Evolutionary conservation across 2,329 filamentous ascomycete genomes (phyloP), one percentile per base, ranked within the genome.

Genomic region (Sporothrix sp.): DNA sequence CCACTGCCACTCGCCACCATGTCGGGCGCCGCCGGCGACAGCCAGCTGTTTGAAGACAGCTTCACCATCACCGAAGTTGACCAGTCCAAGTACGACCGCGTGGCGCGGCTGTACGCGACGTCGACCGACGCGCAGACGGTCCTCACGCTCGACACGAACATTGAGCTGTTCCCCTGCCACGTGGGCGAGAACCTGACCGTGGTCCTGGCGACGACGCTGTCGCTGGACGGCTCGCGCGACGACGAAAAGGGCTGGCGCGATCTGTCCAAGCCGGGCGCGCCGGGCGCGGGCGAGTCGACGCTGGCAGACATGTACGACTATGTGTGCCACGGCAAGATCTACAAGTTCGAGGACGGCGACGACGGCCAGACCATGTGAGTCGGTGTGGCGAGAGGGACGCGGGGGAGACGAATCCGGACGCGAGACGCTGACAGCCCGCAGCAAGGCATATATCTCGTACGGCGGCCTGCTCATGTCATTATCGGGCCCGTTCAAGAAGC

Each of bases 401-500:
- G 18, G 18, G 10, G 18, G 23, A n/a, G 10, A n/a, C 16, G 6
- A 6, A 42, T 8, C 27, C 3, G 25, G 13, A 25, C 9, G 25
- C 11, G 30, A 40, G n/a, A n/a, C 4, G 3, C 48, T 56, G 28
- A 44, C 53, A 38, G 35, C 38, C 11, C 9, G 20, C 59, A 97
- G 91, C 65, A 94, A 95, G 66, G 87, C 89, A 25, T 98, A 91
- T 68, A 78, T 94, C 59, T 95, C 89, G 1, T 98, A 96, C 62
- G 93, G 93, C 43, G 93, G 93, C 7, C 72, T 98, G 57, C 70
- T 98, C 61, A 83, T 97, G 70, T 88, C 85, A 61, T 76, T 98
- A 51, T 86, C 95, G 62, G 93, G 94, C 6, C 93, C 93, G 2
- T 93, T 95, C 68, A 94, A 93, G 75, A 96, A 95, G 73, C 79